Evolutionary conservation across 2,329 filamentous ascomycete genomes (phyloP), one percentile per base, ranked within the genome.

Genomic region (Neopestalotiopsis clavispora): DNA sequence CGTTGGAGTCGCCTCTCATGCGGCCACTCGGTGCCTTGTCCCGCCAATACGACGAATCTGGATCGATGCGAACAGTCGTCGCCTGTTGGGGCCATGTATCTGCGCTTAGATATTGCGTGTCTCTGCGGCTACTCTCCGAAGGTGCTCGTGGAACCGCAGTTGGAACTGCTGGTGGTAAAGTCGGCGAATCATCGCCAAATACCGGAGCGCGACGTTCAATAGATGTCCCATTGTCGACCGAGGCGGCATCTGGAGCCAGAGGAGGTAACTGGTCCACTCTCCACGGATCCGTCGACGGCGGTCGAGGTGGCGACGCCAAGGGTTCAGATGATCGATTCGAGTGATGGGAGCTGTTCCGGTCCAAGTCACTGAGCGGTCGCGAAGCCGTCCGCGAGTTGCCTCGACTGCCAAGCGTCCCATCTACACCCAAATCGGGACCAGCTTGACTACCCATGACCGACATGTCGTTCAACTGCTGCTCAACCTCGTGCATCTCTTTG

Each of bases 271-370:
- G 77, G 75, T 74, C 74, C 45, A 80, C 72, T 68, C 84, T 80
- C 84, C 83, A 85, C 6, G 83, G 83, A 66, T 84, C 81, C 12
- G 77, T 69, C 6, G 81, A 82, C 10, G 83, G 82, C 2, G 81
- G 83, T 57, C 73, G 74, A 49, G 76, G 78, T 28, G 76, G 75
- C 32, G 73, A 73, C 61, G 75, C 75, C 30, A 75, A 75, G 49
- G 74, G 72, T 28, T 70, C 69, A 38, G 75, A 72, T 64, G 72
- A 74, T 28, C 71, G 68, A 34, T 67, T 68, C 14, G 75, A 77
- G 69, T 68, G 75, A 59, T 71, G 73, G 49, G 73, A 75, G 65
- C 70, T 74, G 59, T 69, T 73, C 70, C 74, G 71, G 49, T 74
- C 74, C 63, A 74, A 45, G 65, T 73, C 71, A 64, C 68, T 74